Base-by-base conservation (phyloP, 345 rosid species). In the Bretschneidera sinensis region DNA sequence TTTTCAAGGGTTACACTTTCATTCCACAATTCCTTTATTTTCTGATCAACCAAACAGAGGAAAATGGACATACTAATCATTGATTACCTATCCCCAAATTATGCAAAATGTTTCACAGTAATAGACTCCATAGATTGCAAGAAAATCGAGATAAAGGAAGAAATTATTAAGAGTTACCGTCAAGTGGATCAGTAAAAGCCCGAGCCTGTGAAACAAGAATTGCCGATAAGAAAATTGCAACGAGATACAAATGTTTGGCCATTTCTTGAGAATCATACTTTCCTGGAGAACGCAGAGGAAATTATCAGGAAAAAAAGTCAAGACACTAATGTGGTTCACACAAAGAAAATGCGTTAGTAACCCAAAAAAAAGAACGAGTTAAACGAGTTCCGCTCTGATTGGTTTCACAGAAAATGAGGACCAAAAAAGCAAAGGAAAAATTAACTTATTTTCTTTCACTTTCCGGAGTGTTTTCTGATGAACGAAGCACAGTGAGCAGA, bases 171-270 rank as follows among this genome's bases (percentile, higher is more conserved):
- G 57, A 57, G 55, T 66, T 80, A 90, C 99, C 91, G 48, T 94
- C 95, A 28, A 78, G 67, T 24, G 76, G 81, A 74, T 90, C 90
- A 23, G 92, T 88, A 24, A 62, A 61, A 9, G 89, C 78, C 34
- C 62, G 50, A 58, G 82, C 67, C 35, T 61, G 72, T 61, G 63
- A 59, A 74, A 69, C 71, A 55, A 83, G 71, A 61, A 64, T 54
- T 60, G 57, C 64, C 6, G 50, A 73, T 81, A 80, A 34, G 55
- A 79, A 48, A 45, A 73, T 48, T 14, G 63, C 64, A 17, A 58
- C 51, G 54, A 66, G 50, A 58, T 23, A 69, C 39, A 48, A 65
- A 25, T 61, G 68, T 22, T 47, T 73, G 43, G 49, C 70, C 80
- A 73, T 85, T 75, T 71, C 61, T 57, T 67, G 18, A 21, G 57